phyloP scores from a whole-genome alignment of 2,329 filamentous ascomycete genomes.

The Trichoderma endophyticum region DNA sequence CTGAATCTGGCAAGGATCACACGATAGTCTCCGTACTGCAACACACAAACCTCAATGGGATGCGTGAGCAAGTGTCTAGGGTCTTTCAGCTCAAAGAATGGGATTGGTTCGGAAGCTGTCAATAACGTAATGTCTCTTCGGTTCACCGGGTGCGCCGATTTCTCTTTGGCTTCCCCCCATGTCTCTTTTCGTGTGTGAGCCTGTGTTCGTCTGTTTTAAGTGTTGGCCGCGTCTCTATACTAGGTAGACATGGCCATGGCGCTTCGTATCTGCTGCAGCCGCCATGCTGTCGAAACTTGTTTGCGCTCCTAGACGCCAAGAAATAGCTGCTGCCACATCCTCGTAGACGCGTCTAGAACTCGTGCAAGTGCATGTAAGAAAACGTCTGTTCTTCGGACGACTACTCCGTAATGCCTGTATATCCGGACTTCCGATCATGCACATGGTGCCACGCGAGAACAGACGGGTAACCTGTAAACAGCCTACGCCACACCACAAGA shows the following conservation, averaged over 20 bases:
- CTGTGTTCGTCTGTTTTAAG: too few species aligned
- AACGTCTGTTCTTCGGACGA: not conserved
- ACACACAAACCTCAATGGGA: not conserved
- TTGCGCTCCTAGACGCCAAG: not conserved
- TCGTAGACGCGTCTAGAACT: not conserved
- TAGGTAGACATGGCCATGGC: not conserved
- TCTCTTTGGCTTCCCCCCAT: not conserved
- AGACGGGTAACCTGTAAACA: not conserved
- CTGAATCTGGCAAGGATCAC: not conserved
- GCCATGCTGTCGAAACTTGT: not conserved
- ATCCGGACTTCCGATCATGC: not conserved
- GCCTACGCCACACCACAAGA: not conserved
- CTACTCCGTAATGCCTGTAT: not conserved
- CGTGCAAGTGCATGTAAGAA: not conserved
- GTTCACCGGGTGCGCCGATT: not conserved
- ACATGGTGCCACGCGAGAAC: not conserved
- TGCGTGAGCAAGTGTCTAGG: slow-evolving; percentile 7
- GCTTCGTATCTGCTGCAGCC: not conserved
- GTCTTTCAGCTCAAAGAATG: not conserved
- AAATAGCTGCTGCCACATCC: not conserved
- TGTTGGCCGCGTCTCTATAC: not conserved
- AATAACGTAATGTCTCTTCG: slow-evolving; percentile 5
- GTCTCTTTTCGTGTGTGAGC: not conserved
- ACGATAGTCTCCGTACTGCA: not conserved
- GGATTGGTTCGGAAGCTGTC: not conserved